Conservation (phyloP, 2,329 filamentous ascomycete genomes). For the Clarireedia paspali region DNA sequence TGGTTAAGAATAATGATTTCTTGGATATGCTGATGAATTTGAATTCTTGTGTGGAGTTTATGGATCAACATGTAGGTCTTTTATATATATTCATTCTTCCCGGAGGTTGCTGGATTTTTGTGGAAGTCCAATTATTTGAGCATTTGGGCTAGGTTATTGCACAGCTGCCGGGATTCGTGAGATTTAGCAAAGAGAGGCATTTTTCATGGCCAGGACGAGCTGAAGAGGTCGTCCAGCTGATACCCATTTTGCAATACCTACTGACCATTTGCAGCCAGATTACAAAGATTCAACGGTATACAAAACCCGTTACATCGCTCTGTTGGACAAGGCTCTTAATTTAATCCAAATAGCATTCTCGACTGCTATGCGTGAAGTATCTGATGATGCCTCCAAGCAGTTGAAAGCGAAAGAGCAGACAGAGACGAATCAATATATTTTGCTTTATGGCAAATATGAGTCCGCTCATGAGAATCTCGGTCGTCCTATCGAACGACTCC, state of each 20-base stretch:
- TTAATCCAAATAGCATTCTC: slow-evolving; percentile 37
- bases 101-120: background rate
- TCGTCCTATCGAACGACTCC: slow-evolving; percentile 54
- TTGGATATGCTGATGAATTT: slow-evolving; percentile 81
- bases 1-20: slow-evolving; percentile 80
- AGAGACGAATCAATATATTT: slow-evolving; percentile 62
- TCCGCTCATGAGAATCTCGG: slow-evolving; percentile 46
- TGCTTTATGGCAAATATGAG: slow-evolving; percentile 62
- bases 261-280: slow-evolving; percentile 45
- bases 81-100: background rate
- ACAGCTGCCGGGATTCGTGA: too few species aligned
- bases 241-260: slow-evolving; percentile 14
- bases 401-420: slow-evolving; percentile 57
- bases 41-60: slow-evolving; percentile 87
- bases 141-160: background rate
- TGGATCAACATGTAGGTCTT: slow-evolving; percentile 68
- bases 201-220: background rate
- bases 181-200: too few species aligned
- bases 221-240: background rate
- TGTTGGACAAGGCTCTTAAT: slow-evolving; percentile 62
- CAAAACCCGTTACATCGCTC: slow-evolving; percentile 74
- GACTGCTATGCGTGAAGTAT: slow-evolving; percentile 38
- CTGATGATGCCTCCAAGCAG: slow-evolving; percentile 54
- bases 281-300: slow-evolving; percentile 87
- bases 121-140: background rate